A percentile compares a stretch with the other conserved stretches of the same genome.
These are phyloP conservation scores for Aspergillus campestris DNA, from an alignment of 495 filamentous ascomycete genomes.

Conservation along the genomic window DNA sequence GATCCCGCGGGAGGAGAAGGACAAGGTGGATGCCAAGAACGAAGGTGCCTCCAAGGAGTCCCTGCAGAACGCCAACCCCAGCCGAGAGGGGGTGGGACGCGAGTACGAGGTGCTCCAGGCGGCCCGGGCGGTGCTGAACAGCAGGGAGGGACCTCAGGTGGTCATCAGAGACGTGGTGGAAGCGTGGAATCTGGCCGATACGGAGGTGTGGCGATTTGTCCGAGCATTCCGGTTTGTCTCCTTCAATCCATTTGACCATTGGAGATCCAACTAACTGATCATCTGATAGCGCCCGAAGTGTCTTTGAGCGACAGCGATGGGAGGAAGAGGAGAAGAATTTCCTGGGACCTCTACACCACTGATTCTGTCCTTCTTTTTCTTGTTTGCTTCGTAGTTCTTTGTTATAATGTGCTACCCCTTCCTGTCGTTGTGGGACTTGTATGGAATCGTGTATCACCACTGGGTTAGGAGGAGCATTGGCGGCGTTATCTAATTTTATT, in stretches of 20 bases:
- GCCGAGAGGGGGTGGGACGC: constrained; percentile 34
- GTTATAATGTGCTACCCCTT: background rate
- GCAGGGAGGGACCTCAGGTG: constrained; percentile 20
- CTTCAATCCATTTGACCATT: background rate
- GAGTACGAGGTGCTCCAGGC: constrained; percentile 58
- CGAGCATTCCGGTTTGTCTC: constrained; percentile 51
- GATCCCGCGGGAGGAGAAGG: constrained; percentile 49
- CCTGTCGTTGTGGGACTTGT: no score
- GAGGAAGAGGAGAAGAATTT: constrained; percentile 38
- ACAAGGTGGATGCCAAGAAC: constrained; percentile 42
- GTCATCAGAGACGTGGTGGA: constrained; percentile 58
- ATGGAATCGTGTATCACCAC: no score
- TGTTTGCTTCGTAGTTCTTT: background rate
- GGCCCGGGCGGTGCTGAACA: constrained; percentile 45
- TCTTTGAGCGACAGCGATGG: constrained; percentile 40
- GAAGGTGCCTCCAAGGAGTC: constrained; percentile 39
- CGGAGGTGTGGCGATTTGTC: constrained; percentile 88
- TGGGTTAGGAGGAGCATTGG: background rate
- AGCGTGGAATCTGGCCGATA: constrained; percentile 89
- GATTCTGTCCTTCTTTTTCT: background rate
- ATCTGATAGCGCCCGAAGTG: constrained; percentile 29
- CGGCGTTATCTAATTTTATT: background rate
- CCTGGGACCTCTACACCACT: constrained; percentile 20
- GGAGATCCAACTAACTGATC: constrained; percentile 8
- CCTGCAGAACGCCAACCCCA: constrained; percentile 33